These are phyloP conservation scores for Picochlorum sp. DNA, from an alignment of 139 green algal genomes.

Conservation along the genomic window DNA sequence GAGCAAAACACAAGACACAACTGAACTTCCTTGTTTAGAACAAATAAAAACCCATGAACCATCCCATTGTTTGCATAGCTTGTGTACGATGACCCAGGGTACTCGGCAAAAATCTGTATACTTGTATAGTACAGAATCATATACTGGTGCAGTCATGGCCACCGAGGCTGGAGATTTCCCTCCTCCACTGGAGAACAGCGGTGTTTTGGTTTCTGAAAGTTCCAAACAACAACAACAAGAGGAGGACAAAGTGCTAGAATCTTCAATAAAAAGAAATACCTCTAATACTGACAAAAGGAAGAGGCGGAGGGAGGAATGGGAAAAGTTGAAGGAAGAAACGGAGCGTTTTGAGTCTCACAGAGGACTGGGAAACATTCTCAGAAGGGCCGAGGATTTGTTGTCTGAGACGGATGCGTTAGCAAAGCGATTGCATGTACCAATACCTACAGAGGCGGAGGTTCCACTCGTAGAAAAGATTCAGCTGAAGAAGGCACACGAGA, in stretches of 20 bases:
- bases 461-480: too few relatives aligned
- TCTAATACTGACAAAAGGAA: conserved; percentile 6
- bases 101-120: too few relatives aligned
- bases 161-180: conserved; percentile 2
- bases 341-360: conserved; percentile 30
- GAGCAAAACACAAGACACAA: too few relatives aligned
- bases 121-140: background rate
- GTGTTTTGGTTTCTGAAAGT: background rate
- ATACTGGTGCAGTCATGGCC: background rate
- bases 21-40: too few relatives aligned
- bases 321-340: conserved; percentile 5
- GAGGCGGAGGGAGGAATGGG: conserved; percentile 13
- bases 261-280: background rate
- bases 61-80: too few relatives aligned
- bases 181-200: background rate
- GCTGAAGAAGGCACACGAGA: conserved; percentile 6
- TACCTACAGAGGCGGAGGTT: conserved; percentile 15
- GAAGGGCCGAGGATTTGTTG: background rate
- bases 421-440: background rate
- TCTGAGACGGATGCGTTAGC: background rate
- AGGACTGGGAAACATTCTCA: conserved; percentile 26
- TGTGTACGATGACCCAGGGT: too few relatives aligned
- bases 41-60: too few relatives aligned
- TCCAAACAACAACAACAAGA: background rate
- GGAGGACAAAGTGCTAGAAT: background rate